These are phyloP conservation scores for Fusarium sp. DNA, from an alignment of 2,329 filamentous ascomycete species.

Conservation along the genomic window DNA sequence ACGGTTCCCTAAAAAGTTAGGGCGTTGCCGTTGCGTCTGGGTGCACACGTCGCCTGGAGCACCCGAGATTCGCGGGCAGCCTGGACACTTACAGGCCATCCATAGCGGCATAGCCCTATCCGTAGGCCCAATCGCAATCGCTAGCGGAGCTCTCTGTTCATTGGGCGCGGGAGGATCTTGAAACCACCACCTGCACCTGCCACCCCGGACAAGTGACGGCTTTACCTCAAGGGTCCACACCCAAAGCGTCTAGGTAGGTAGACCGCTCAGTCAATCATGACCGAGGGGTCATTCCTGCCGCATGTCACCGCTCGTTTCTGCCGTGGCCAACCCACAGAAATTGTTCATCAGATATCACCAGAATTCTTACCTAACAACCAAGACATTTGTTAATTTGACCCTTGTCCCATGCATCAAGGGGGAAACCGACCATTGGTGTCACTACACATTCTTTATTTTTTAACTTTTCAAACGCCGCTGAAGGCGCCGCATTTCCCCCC, in stretches of 20 bases:
- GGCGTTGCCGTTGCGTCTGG: neutral
- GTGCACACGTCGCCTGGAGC: slow-evolving; percentile 4
- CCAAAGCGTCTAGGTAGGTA: slow-evolving; percentile 5
- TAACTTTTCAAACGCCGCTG: neutral
- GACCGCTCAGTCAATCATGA: slow-evolving; percentile 33
- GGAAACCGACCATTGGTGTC: neutral
- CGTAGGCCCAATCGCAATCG: slow-evolving; percentile 10
- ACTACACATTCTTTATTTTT: slow-evolving; percentile 7
- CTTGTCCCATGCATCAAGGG: neutral
- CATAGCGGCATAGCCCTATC: neutral
- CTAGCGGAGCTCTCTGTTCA: slow-evolving; percentile 6
- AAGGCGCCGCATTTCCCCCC: slow-evolving; percentile 12
- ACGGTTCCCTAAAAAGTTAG: slow-evolving; percentile 4
- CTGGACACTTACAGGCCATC: neutral
- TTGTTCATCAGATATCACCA: slow-evolving; percentile 26
- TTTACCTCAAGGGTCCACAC: slow-evolving; percentile 22
- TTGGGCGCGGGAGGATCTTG: slow-evolving; percentile 16
- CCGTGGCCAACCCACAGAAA: slow-evolving; percentile 43
- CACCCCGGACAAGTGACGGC: slow-evolving; percentile 27
- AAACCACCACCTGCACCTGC: slow-evolving; percentile 28
- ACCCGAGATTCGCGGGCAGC: neutral
- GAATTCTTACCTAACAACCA: slow-evolving; percentile 21
- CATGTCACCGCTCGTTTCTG: slow-evolving; percentile 48
- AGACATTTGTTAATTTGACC: neutral
- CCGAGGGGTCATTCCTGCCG: slow-evolving; percentile 47